These are phyloP conservation scores for Brassica carinata DNA, from an alignment of 345 rosid species.

Conservation along the genomic window DNA sequence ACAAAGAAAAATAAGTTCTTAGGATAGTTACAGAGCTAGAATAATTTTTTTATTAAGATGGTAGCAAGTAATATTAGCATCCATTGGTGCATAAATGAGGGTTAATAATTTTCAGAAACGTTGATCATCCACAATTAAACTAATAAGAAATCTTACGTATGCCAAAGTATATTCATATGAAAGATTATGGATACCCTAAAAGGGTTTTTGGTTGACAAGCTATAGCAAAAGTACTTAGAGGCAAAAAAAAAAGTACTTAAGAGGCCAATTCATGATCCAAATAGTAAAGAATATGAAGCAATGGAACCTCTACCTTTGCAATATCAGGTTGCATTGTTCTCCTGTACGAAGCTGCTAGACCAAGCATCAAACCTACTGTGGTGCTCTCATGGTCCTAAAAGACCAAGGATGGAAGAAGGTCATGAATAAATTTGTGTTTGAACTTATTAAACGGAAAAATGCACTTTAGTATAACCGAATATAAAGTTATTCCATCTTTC, in stretches of 20 bases:
- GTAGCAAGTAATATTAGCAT: slow-evolving; percentile 12
- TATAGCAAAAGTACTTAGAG: background rate
- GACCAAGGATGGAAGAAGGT: slow-evolving; percentile 25
- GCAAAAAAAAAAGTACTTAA: background rate
- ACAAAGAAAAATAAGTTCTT: slow-evolving; percentile 30
- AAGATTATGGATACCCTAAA: slow-evolving; percentile 12
- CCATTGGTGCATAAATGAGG: background rate
- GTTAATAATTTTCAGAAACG: background rate
- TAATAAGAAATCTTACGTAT: slow-evolving; percentile 13
- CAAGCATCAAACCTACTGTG: slow-evolving; percentile 91
- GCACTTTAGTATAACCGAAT: background rate
- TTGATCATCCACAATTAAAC: slow-evolving; percentile 18
- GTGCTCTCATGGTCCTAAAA: slow-evolving; percentile 91
- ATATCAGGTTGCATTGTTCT: slow-evolving; percentile 94
- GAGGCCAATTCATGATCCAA: slow-evolving; percentile 12
- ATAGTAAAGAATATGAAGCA: slow-evolving; percentile 26
- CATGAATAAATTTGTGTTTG: slow-evolving; percentile 1
- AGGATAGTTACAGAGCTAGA: slow-evolving; percentile 9
- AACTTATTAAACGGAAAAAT: background rate
- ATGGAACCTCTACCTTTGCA: slow-evolving; percentile 61
- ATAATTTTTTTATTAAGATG: background rate
- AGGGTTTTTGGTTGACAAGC: slow-evolving; percentile 5
- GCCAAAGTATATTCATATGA: background rate
- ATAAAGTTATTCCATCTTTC: slow-evolving; percentile 19
- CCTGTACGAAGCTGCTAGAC: slow-evolving; percentile 91